Evolutionary conservation across 176 grass and related monocot genomes (phyloP), one percentile per base, ranked within the genome.

Genomic region (Chloris gayana): DNA sequence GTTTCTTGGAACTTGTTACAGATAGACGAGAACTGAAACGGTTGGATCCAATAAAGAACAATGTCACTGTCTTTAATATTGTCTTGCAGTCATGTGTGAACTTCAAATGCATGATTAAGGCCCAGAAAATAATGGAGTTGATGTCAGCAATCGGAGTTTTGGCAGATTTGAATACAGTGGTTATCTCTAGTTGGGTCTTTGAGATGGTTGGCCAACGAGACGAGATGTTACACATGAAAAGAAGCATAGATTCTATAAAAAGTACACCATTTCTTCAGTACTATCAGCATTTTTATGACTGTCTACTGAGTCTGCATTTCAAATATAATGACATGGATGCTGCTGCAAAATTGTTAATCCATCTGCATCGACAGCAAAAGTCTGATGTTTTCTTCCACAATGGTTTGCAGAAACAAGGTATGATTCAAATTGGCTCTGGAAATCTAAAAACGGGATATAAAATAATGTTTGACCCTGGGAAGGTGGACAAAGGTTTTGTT

Each of bases 321-420:
- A 95, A 85, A 79, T 89, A 91, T 84, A 79, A 89, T 86, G 95
- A 95, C 64, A 74, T 94, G 24, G 85, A 98, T 87, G 74, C 88
- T 68, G 90, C 90, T 77, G 78, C 82, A 70, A 76, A 89, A 49
- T 68, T 98, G 78, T 62, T 98, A 70, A 79, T 91, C 4, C 72
- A 93, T 73, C 71, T 94, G 60, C 73, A 86, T 91, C 88, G 58
- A 67, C 84, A 39, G 70, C 79, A 6, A 18, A 91, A 91, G 11
- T 39, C 84, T 64, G 14, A 27, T 75, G 46, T 70, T 42, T 85
- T 70, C 45, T 42, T 70, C 17, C 64, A 47, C 26, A 68, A 81
- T 79, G 77, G 54, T 85, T 71, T 69, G 21, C 86, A 87, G 19
- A 75, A 80, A 46, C 70, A 90, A 73, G 80, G 84, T 72, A 47